Base-by-base conservation (phyloP, 2,329 filamentous ascomycete species). In the Plectosphaerella cucumerina region DNA sequence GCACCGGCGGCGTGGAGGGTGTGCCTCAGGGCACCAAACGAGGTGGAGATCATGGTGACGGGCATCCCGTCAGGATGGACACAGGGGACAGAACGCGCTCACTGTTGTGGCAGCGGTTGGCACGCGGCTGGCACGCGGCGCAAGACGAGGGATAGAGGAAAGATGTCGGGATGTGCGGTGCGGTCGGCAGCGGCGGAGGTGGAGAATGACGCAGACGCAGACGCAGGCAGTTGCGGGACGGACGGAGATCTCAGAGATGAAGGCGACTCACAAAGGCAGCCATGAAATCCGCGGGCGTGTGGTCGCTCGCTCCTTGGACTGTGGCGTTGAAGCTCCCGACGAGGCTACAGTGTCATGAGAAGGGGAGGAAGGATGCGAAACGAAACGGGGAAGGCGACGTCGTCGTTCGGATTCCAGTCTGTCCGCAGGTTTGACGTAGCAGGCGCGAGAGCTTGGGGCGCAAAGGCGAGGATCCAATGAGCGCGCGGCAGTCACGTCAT, bases 241-340 rank as follows among this genome's bases (percentile, higher is more conserved):
- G 46, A 20, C 12, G 50, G 46, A 33, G 34, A 33, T 31, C 14
- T 41, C 22, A 42, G 23, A 43, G 34, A 22, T 15, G 15, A 15
- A 35, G n/a, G 44, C 31, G 15, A 53, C 59, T 60, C 50, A 60
- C 59, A 55, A 60, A 60, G 53, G 59, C 59, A 59, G 59, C 59
- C 59, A 60, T 60, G 48, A 60, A 17, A 18, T 18, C 39, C n/a
- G 18, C 39, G 17, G 39, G n/a, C 17, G 39, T 18, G 39, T 17
- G 14, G 12, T 42, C 17, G 39, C n/a, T 17, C 10, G n/a, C 17
- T 18, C n/a, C 10, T 17, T 18, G 17, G n/a, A n/a, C n/a, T n/a
- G n/a, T n/a, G n/a, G n/a, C n/a, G n/a, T n/a, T n/a, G n/a, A n/a
- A n/a, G n/a, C n/a, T n/a, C n/a, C n/a, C n/a, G n/a, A n/a, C n/a